Conservation (phyloP, 495 filamentous ascomycete species). For the Neurospora sp. region DNA sequence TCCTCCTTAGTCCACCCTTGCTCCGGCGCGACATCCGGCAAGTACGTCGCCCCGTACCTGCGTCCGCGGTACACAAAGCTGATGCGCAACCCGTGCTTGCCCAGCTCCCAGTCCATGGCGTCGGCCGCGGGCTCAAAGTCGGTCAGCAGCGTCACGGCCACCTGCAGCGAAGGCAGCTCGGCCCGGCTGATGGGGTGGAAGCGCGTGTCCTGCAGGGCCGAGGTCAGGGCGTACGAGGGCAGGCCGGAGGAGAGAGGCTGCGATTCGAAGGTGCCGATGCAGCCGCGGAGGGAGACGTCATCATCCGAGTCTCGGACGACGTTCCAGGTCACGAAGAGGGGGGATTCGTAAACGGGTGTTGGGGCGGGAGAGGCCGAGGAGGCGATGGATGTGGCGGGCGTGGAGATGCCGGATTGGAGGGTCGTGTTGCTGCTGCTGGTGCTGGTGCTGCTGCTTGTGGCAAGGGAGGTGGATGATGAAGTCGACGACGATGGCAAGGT, state of each 20-base stretch:
- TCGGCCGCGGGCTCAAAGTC: constrained; percentile 63
- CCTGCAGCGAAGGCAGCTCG: constrained; percentile 61
- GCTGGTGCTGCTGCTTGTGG: constrained; percentile 11
- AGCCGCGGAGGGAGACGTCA: constrained; percentile 66
- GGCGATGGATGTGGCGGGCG: constrained; percentile 28
- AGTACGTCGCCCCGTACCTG: constrained; percentile 72
- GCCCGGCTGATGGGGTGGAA: constrained; percentile 62
- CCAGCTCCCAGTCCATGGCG: constrained; percentile 77
- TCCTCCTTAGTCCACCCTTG: constrained; percentile 96
- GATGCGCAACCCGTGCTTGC: constrained; percentile 74
- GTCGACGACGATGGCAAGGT: constrained; percentile 20
- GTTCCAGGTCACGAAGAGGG: constrained; percentile 96
- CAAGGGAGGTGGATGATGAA: constrained; percentile 12
- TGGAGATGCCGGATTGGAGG: constrained; percentile 12
- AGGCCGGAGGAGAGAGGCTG: constrained; percentile 66
- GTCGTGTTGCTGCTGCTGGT: constrained; percentile 10
- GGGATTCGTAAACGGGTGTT: constrained; percentile 32
- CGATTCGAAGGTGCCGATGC: constrained; percentile 90
- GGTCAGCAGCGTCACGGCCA: constrained; percentile 63
- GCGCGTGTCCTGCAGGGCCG: constrained; percentile 80
- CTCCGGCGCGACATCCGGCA: constrained; percentile 84
- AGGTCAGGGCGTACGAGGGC: constrained; percentile 72
- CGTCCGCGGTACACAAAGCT: constrained; percentile 58
- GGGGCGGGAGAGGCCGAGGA: constrained; percentile 13
- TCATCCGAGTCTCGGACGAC: constrained; percentile 41